Base-by-base conservation (phyloP, 495 filamentous ascomycete species). In the Penicillium macrosclerotiorum region DNA sequence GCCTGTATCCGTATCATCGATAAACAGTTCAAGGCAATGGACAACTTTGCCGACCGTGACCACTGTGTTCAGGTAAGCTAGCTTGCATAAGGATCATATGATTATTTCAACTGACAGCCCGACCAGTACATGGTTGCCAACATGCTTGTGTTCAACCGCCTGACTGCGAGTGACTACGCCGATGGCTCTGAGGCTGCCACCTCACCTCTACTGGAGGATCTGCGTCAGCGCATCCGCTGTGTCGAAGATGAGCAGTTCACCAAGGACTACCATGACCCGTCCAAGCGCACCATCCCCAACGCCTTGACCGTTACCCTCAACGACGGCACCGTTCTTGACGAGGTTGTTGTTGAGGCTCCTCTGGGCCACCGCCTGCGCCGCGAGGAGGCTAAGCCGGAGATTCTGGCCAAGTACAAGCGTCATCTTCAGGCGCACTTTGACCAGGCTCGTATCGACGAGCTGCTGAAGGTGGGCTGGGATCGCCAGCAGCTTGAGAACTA, bases 1-100 rank as follows among this genome's bases (percentile, higher is more conserved):
- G 93, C 93, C 25, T 97, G 94, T 70, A 81, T 97, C 58, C 89
- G 93, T 42, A 98, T 98, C 71, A 98, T 98, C 62, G 93, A 98
- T 80, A 98, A 98, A 80, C 94, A 97, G 72, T 93, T 95, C 78
- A 97, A 96, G 78, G 85, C 90, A 48, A 91, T 98, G 87, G 90
- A 96, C 76, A 98, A 98, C 78, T 98, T 96, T 62, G 93, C 93
- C 51, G 93, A 98, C 70, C 90, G 93, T 51, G 93, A 98, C 69
- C 93, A 97, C 77, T 98, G 93, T 74, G 92, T 98, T 54, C 93
- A 96, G 73, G 74, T 77, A 62, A 49, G 63, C 25, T 27, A 1
- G 16, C 31, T 3, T 13, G 12, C 31, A 6, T 8, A 9, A 6
- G 4, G n/a, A 25, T 19, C 4, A 6, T n/a, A 27, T 30, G 5